Percentiles rank a stretch among this genome's conserved stretches.
phyloP scores from a whole-genome alignment of 2,329 filamentous ascomycete species.

The Alternaria incomplexa region DNA sequence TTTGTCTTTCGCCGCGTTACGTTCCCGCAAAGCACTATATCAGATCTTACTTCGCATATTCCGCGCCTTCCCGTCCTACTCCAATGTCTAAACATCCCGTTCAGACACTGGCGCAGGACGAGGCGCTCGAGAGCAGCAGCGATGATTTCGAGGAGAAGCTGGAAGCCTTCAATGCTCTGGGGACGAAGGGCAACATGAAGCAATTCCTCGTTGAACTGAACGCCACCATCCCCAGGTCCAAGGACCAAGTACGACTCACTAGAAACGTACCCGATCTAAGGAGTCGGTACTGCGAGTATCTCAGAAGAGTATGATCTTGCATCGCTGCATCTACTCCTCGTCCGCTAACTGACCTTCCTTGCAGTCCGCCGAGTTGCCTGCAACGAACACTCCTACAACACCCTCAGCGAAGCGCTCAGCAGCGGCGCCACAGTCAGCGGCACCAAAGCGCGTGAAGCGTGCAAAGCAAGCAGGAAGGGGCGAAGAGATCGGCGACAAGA shows the following conservation, averaged over 20 bases:
- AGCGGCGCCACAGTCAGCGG: not conserved
- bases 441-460: not conserved
- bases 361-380: not conserved
- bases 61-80: too few species aligned
- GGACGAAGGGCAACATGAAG: not conserved
- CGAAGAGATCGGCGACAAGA: too few species aligned
- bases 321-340: not conserved
- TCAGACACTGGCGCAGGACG: too few species aligned
- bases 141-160: not conserved
- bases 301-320: not conserved
- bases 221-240: not conserved
- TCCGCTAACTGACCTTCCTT: not conserved
- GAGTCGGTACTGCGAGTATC: not conserved
- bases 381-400: not conserved
- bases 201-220: not conserved
- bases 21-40: too few species aligned
- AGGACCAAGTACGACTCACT: not conserved
- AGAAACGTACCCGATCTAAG: not conserved
- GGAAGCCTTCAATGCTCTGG: not conserved
- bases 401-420: not conserved
- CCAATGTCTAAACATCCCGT: too few species aligned
- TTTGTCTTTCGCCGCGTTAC: too few species aligned
- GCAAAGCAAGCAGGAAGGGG: too few species aligned
- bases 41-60: too few species aligned
- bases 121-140: not conserved